Base-by-base conservation (phyloP, 495 filamentous ascomycete species). In the Xylaria sp. region DNA sequence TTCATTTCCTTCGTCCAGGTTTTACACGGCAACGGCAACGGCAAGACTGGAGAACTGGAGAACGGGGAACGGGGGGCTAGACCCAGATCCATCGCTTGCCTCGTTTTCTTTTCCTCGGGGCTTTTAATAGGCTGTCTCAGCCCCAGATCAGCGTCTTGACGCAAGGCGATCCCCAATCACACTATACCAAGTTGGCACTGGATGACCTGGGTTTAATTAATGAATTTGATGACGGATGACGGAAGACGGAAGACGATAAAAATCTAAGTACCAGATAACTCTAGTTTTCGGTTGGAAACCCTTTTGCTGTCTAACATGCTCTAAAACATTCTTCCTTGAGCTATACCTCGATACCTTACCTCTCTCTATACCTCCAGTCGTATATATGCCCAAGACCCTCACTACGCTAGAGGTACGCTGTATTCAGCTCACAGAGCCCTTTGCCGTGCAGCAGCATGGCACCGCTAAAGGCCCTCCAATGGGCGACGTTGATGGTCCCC, bases 401-500 rank as follows among this genome's bases (percentile, higher is more conserved):
- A 40, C 33, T 24, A 48, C 44, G 69, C 41, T 40, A 24, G n/a
- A n/a, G n/a, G n/a, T n/a, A n/a, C n/a, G n/a, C n/a, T n/a, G n/a
- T 26, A 26, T 46, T 41, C 29, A 65, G 63, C 69, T 73, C 71
- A 50, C n/a, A 67, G 68, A 74, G 69, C 61, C 58, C 19, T 66
- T 46, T 58, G 55, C 8, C 17, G 40, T 70, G 48, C 58, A 76
- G 48, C 58, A 76, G 58, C 59, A 78, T 79, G 77, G 55, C 67
- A n/a, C 67, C 62, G 24, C 71, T 67, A 29, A 77, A 48, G 31
- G 50, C 46, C 37, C 57, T 67, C 65, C 71, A 64, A 33, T 75
- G 74, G 71, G 68, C 58, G 14, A 24, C 75, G 3, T 72, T 71
- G 67, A 62, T 63, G 58, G 67, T 75, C 71, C 66, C 77, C 75